Evolutionary conservation across 2,329 filamentous ascomycete species (phyloP), one percentile per base, ranked within the genome.

Genomic region (Aschersonia sp.): DNA sequence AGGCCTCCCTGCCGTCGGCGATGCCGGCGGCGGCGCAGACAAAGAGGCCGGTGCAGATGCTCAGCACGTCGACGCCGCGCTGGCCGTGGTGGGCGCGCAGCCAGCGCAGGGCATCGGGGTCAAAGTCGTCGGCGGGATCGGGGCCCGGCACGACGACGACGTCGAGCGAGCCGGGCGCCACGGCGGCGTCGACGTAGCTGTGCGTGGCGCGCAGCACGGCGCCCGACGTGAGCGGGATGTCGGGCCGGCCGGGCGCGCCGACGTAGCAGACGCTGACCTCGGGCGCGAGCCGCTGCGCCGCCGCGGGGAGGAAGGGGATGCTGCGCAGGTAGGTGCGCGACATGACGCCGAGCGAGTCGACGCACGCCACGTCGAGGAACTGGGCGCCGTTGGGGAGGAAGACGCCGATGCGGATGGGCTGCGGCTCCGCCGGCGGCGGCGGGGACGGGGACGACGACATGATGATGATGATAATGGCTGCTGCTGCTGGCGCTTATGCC

Each of bases 21-120:
- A 77, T 55, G 0, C 73, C 73, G 0, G 71, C 72, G 14, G 64
- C 63, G 12, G 64, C 72, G 47, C 72, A 72, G 10, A 76, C 22
- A 37, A 68, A 66, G 30, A 70, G 64, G 0, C 72, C 73, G 4
- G 72, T 73, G 58, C 73, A 77, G 8, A 77, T 63, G 50, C 67
- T 67, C 49, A 77, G 57, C 40, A 77, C 63, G 49, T 76, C 73
- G 10, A 69, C 69, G 5, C 53, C 61, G 5, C 58, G 49, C 2
- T 56, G 57, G 44, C 58, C 57, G 7, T 54, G 62, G 48, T 77
- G 73, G 4, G 46, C 55, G 6, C 58, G 56, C 43, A 77, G 53
- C 65, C 72, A 77, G 40, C 57, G 58, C n/a, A 66, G 51, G 1
- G 58, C 62, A 1, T 58, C 62, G 41, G 62, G 49, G 9, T 61